Evolutionary conservation across 179 eudicot genomes (phyloP).

Genomic region (Beta corolliflora): DNA sequence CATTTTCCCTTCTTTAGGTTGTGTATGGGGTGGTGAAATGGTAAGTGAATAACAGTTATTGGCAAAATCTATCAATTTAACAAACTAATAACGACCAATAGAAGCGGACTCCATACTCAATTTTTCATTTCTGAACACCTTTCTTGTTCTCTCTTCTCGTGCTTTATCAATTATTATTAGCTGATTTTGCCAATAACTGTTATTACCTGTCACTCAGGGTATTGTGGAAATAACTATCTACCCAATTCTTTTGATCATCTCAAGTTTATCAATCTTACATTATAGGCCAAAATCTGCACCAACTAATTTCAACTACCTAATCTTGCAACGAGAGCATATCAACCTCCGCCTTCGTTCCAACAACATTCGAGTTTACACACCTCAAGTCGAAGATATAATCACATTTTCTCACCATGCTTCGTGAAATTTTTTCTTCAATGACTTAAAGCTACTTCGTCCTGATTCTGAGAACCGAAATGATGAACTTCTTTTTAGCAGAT

Average conservation of each 20-base stretch:
- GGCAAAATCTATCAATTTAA: not conserved
- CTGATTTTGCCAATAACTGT: constrained; percentile 5
- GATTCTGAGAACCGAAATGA: constrained; percentile 60
- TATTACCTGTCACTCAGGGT: not conserved
- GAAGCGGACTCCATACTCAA: not conserved
- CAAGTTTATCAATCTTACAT: not conserved
- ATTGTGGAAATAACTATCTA: not conserved
- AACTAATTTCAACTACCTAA: not conserved
- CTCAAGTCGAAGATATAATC: not conserved
- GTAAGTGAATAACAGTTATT: not conserved
- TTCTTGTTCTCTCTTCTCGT: not conserved
- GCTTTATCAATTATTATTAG: not conserved
- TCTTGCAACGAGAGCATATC: not conserved
- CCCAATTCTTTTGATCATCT: not conserved
- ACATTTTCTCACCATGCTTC: constrained; percentile 40
- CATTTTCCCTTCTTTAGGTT: not conserved
- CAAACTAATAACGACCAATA: no score
- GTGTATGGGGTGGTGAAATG: not conserved
- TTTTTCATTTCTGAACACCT: not conserved
- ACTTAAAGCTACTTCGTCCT: constrained; percentile 58
- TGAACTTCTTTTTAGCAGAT: constrained; percentile 51
- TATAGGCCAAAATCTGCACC: not conserved
- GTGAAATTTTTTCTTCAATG: constrained; percentile 62
- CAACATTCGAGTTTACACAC: not conserved
- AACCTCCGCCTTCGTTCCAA: not conserved